These are phyloP conservation scores for Cyberlindnera mycetangii DNA, from an alignment of 805 yeast species.

Conservation along the genomic window DNA sequence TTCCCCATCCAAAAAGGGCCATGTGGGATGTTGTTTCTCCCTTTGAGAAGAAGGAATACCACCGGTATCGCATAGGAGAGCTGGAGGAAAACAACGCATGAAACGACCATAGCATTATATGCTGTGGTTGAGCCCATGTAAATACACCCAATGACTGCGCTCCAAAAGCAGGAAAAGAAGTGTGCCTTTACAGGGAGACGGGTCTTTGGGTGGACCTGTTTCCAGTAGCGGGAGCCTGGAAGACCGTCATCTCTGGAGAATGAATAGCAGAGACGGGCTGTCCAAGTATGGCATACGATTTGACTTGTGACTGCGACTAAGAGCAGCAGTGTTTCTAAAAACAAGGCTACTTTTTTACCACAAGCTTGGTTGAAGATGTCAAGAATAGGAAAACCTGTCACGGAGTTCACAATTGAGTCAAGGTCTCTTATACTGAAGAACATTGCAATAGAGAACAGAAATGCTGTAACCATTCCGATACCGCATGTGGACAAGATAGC, in stretches of 20 bases:
- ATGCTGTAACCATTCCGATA: constrained; percentile 62
- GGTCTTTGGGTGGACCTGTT: constrained; percentile 41
- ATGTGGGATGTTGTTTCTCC: constrained; percentile 49
- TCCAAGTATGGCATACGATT: constrained; percentile 65
- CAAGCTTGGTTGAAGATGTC: constrained; percentile 62
- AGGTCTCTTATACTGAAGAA: constrained; percentile 57
- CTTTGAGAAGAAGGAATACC: constrained; percentile 43
- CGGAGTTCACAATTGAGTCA: constrained; percentile 43
- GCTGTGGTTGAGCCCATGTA: constrained; percentile 68
- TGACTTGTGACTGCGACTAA: constrained; percentile 56
- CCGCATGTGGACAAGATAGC: constrained; percentile 62
- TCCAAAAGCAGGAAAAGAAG: constrained; percentile 48
- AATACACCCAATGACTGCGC: constrained; percentile 55
- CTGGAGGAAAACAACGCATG: constrained; percentile 56
- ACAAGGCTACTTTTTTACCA: constrained; percentile 52
- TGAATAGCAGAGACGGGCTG: constrained; percentile 65
- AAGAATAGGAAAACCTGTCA: constrained; percentile 58
- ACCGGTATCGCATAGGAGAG: constrained; percentile 58
- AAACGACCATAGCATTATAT: constrained; percentile 60
- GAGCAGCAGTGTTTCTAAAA: constrained; percentile 46
- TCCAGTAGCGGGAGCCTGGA: constrained; percentile 51
- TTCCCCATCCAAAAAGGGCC: constrained; percentile 71
- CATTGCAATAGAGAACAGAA: constrained; percentile 49
- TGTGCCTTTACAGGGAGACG: constrained; percentile 65
- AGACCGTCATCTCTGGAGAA: constrained; percentile 64